Conservation (phyloP, 139 green algal species). For the Ostreobium quekettii region DNA sequence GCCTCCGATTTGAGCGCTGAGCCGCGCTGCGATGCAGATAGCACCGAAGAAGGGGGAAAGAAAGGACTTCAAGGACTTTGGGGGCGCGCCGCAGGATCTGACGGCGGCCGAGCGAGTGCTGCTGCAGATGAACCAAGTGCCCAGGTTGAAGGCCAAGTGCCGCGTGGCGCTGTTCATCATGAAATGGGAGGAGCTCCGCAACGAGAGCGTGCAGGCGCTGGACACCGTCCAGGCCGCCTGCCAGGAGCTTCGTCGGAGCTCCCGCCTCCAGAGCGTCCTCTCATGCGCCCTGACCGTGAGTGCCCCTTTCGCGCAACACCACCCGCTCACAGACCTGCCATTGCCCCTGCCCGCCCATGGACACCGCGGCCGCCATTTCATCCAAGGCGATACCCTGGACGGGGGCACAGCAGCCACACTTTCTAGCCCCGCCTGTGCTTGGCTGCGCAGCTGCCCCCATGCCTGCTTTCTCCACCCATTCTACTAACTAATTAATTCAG, state of each 20-base stretch:
- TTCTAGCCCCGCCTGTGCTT: too few relatives aligned
- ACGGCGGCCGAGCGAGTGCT: conserved; percentile 9
- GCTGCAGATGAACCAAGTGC: conserved; percentile 5
- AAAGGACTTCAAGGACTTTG: conserved; percentile 2
- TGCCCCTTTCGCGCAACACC: too few relatives aligned
- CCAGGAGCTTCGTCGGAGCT: conserved; percentile 7
- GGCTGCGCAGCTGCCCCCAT: too few relatives aligned
- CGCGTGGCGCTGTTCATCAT: not conserved
- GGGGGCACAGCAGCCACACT: too few relatives aligned
- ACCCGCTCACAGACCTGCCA: too few relatives aligned
- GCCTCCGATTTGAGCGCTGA: too few relatives aligned
- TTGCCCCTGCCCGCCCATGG: too few relatives aligned
- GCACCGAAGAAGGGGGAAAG: conserved; percentile 10
- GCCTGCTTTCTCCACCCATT: too few relatives aligned
- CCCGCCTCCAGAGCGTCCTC: not conserved
- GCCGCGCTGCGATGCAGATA: conserved; percentile 2
- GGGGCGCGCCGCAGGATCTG: not conserved
- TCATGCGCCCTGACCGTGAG: conserved; percentile 1
- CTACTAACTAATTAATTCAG: too few relatives aligned
- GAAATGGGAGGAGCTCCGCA: conserved; percentile 12
- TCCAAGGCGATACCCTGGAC: too few relatives aligned
- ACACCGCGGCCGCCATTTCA: too few relatives aligned
- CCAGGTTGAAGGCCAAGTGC: conserved; percentile 9
- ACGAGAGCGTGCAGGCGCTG: not conserved
- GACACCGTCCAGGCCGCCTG: conserved; percentile 3